Evolutionary conservation across 2,329 filamentous ascomycete genomes (phyloP), one percentile per base, ranked within the genome.

Genomic region (Scedosporium boydii): DNA sequence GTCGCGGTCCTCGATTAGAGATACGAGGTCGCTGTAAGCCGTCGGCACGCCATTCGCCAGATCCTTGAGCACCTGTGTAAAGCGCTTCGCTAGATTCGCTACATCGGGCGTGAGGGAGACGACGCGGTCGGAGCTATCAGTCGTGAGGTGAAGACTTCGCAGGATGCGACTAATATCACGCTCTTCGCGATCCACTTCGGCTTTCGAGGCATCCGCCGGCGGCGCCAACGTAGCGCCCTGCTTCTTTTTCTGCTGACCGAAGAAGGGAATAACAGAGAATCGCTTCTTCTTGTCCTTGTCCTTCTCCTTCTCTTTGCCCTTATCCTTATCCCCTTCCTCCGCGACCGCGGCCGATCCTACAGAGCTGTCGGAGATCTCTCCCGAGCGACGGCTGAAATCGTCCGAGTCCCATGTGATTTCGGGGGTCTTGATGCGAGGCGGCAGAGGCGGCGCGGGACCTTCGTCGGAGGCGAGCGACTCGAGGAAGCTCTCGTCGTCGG

Each of bases 21-120:
- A 69, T 2, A 79, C 86, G n/a, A 99, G 87, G 72, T 99, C 95
- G 70, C 89, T 83, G 74, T 96, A 96, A 2, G 95, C 95, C 0
- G 93, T 97, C 3, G 95, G 95, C 1, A 91, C 95, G 65, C 95
- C 95, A 71, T 92, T 93, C 69, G 95, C 85, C 16, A 97, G 83
- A 72, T 99, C 95, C 72, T 93, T 95, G 70, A 99, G 89, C 41
- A 97, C 87, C 62, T 92, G 80, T 1, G 91, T 96, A 80, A 99
- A 99, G 65, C 87, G 86, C 61, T 86, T 84, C 60, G 96, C 84
- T 34, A 96, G 82, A 66, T 91, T 88, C 65, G 91, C 87, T 0
- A 91, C 93, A 68, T 96, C 92, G 64, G 86, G 83, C n/a, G 90
- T 90, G 63, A 96, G 83, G 12, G 87, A 88, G 73, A 97, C 90